These are phyloP conservation scores for Actinomucor elegans DNA, from an alignment of 371 early-diverging fungal species.

Conservation along the genomic window DNA sequence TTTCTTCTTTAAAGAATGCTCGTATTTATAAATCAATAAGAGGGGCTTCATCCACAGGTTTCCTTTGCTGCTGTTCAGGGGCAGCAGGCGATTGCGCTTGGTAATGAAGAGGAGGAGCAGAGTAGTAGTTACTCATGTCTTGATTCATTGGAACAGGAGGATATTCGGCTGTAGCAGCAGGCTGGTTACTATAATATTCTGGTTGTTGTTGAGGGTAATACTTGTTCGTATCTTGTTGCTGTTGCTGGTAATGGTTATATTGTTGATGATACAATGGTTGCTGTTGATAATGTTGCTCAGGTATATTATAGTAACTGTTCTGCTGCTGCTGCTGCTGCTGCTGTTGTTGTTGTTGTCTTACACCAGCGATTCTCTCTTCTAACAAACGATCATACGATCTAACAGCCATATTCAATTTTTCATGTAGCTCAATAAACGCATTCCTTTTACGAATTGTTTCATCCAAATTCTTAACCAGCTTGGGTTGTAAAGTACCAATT, in stretches of 20 bases:
- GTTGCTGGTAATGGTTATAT: neutral
- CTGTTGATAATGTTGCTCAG: constrained; percentile 15
- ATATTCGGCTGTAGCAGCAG: constrained; percentile 2
- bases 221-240: constrained; percentile 3
- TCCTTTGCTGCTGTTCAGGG: constrained; percentile 4
- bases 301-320: constrained; percentile 10
- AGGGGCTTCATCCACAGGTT: constrained; percentile 25
- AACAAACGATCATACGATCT: constrained; percentile 82
- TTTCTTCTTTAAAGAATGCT: too few relatives aligned
- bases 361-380: constrained; percentile 61
- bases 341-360: constrained; percentile 6
- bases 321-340: constrained; percentile 14
- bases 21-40: constrained; percentile 25
- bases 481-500: constrained; percentile 72
- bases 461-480: constrained; percentile 64
- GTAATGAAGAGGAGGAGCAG: constrained; percentile 13
- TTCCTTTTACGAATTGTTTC: constrained; percentile 64
- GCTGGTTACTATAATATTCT: constrained; percentile 3
- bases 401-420: constrained; percentile 79
- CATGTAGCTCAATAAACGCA: constrained; percentile 66
- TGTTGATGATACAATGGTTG: constrained; percentile 10
- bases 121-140: constrained; percentile 9
- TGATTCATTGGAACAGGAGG: neutral
- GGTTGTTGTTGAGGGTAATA: constrained; percentile 6
- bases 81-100: neutral